Conservation (phyloP, 2,329 filamentous ascomycete species). For the Paecilomyces dactylethromorphus region DNA sequence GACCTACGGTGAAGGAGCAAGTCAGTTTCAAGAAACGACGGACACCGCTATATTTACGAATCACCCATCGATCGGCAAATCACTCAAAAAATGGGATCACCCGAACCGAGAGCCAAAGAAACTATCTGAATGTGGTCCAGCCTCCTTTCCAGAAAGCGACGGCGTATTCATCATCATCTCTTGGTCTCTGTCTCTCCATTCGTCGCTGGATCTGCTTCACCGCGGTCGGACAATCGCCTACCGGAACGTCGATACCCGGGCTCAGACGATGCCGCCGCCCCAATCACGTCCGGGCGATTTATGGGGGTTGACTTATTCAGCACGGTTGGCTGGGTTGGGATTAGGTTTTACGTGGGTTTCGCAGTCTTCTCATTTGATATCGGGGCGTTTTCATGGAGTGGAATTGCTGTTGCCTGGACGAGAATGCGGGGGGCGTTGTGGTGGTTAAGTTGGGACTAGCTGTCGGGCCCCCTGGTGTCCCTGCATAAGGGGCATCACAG, state of each 20-base stretch:
- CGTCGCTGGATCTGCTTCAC: background rate
- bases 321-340: background rate
- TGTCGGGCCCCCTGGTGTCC: background rate
- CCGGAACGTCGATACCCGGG: background rate
- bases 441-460: background rate
- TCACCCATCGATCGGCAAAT: background rate
- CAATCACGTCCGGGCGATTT: background rate
- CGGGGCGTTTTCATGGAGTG: background rate
- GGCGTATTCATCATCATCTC: background rate
- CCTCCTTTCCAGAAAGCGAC: background rate
- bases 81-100: background rate
- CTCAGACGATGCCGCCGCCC: background rate
- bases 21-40: background rate
- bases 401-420: background rate
- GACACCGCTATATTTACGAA: background rate
- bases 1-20: background rate
- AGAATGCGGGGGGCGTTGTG: background rate
- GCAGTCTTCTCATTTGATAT: background rate
- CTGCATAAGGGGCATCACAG: background rate
- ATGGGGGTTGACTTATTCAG: background rate
- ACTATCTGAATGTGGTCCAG: background rate
- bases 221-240: background rate
- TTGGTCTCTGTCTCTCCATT: no score
- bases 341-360: no score
- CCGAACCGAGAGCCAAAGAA: background rate